Evolutionary conservation across 2,329 filamentous ascomycete genomes (phyloP).

Genomic region (Orbilia javanica): DNA sequence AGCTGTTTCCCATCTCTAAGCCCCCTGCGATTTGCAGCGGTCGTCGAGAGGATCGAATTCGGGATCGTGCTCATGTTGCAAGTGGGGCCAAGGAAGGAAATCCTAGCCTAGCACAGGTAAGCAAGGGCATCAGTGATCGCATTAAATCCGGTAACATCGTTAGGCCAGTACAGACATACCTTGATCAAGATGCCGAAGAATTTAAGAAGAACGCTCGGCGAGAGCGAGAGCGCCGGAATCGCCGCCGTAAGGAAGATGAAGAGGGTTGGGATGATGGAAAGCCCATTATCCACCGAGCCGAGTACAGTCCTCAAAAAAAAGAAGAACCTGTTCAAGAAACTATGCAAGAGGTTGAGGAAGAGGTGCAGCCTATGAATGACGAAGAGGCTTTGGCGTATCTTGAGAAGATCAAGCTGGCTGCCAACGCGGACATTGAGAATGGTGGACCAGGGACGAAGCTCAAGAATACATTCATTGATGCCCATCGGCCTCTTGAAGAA

Average conservation of each 20-base stretch:
- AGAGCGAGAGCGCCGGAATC: neutral
- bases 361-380: constrained; percentile 14
- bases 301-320: neutral
- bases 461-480: neutral
- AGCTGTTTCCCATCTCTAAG: constrained; percentile 3
- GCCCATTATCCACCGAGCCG: constrained; percentile 17
- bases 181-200: neutral
- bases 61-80: neutral
- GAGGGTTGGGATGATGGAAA: constrained; percentile 39
- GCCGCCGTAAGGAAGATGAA: neutral
- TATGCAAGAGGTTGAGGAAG: neutral
- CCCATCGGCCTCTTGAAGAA: neutral
- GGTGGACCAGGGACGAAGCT: too few relatives aligned
- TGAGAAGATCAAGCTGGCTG: neutral
- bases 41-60: neutral
- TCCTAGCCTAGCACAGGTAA: neutral
- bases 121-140: neutral
- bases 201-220: neutral
- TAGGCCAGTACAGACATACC: neutral
- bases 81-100: neutral
- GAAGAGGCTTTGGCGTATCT: constrained; percentile 19
- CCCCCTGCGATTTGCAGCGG: neutral
- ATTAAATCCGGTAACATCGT: neutral
- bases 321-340: neutral
- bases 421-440: too few relatives aligned